A percentile compares a stretch with the other conserved stretches of the same genome.
phyloP scores from a whole-genome alignment of 2,329 filamentous ascomycete species.

The Pseudopithomyces chartarum region DNA sequence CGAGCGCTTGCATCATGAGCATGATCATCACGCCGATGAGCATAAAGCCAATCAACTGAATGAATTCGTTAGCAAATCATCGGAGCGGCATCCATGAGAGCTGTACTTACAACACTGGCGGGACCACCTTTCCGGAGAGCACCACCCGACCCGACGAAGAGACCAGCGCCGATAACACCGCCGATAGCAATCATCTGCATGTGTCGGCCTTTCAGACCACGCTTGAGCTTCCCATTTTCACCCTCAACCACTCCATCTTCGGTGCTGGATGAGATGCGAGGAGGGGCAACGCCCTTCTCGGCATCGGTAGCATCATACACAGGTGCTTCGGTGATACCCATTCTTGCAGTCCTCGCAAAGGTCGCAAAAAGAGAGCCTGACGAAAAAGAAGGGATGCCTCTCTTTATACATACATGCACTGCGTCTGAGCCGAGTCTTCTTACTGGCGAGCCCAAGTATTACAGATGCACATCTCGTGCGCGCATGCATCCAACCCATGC shows the following conservation, averaged over 20 bases:
- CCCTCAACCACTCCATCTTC: conserved; percentile 7
- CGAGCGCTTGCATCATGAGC: conserved; percentile 49
- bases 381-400: background rate
- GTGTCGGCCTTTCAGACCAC: conserved; percentile 21
- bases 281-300: conserved; percentile 14
- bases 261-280: conserved; percentile 4
- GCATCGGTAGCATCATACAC: conserved; percentile 8
- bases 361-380: too few relatives aligned
- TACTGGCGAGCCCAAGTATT: background rate
- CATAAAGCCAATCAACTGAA: conserved; percentile 35
- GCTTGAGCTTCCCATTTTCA: conserved; percentile 16
- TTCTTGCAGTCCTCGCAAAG: background rate
- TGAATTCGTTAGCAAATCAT: background rate
- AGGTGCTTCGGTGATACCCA: background rate
- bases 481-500: background rate
- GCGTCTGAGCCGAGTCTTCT: too few relatives aligned
- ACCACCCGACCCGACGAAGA: conserved; percentile 49
- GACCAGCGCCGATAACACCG: conserved; percentile 26
- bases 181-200: conserved; percentile 22
- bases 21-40: conserved; percentile 43
- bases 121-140: conserved; percentile 55
- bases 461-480: background rate
- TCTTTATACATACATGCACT: conserved; percentile 6
- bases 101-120: conserved; percentile 19
- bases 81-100: background rate